Conservation (phyloP, 768 basidiomycete species). For the Agaricus subrufescens region DNA sequence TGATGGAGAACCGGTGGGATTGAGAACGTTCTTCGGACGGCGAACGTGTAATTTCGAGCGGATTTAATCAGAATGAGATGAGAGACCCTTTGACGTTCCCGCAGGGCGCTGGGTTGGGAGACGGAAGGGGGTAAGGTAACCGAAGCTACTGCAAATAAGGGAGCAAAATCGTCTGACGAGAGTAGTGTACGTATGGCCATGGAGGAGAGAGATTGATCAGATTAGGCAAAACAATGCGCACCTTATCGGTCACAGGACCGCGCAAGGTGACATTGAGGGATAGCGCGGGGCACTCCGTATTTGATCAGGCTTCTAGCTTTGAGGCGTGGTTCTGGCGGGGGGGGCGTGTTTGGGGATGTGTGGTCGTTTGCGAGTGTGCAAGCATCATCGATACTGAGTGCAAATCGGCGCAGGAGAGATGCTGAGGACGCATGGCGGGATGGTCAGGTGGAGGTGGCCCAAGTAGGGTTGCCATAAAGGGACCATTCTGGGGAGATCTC, state of each 20-base stretch:
- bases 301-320: conserved; percentile 10
- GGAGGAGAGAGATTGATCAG: conserved; percentile 2
- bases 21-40: conserved; percentile 14
- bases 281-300: conserved; percentile 4
- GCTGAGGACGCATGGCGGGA: background rate
- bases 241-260: conserved; percentile 12
- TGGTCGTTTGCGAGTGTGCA: background rate
- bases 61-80: background rate
- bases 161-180: background rate
- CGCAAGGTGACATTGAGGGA: conserved; percentile 4
- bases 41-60: conserved; percentile 6
- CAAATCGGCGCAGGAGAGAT: background rate
- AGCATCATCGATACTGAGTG: background rate
- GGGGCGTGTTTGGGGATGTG: background rate
- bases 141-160: conserved; percentile 1
- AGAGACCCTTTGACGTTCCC: background rate
- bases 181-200: background rate
- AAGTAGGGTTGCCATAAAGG: conserved; percentile 12
- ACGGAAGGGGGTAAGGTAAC: background rate
- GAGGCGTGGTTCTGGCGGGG: conserved; percentile 1
- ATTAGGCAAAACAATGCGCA: conserved; percentile 14
- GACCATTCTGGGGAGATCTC: conserved; percentile 23
- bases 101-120: background rate
- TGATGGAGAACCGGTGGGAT: conserved; percentile 21
- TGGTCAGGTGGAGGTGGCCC: conserved; percentile 3